A percentile compares a stretch with the other conserved stretches of the same genome.
phyloP scores from a whole-genome alignment of 78 protist genomes.

The Pelomyxa schiedti region DNA sequence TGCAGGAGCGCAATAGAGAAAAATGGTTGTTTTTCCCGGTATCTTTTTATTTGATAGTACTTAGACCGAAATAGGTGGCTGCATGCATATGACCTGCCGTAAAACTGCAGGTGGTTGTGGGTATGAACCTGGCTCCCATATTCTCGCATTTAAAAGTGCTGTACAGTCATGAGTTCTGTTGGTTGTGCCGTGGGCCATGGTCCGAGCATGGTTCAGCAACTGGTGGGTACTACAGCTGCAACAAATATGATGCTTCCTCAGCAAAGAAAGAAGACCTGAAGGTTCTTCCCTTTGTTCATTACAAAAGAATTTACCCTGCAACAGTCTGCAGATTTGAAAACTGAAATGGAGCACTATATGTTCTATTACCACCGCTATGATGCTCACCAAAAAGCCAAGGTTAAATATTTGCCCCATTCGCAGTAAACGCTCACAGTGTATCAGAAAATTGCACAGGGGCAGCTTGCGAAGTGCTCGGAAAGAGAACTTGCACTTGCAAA shows the following conservation, averaged over 20 bases:
- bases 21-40: slow-evolving; percentile 23
- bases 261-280: slow-evolving; percentile 62
- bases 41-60: slow-evolving; percentile 43
- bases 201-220: slow-evolving; percentile 58
- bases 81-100: slow-evolving; percentile 69
- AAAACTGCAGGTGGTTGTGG: slow-evolving; percentile 55
- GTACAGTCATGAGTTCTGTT: slow-evolving; percentile 35
- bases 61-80: slow-evolving; percentile 69
- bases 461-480: slow-evolving; percentile 32
- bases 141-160: background rate
- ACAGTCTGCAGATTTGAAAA: slow-evolving; percentile 39
- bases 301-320: too few species aligned
- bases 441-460: slow-evolving; percentile 47
- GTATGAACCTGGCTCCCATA: slow-evolving; percentile 28
- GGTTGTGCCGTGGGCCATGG: slow-evolving; percentile 73
- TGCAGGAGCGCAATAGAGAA: background rate
- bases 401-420: background rate
- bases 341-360: slow-evolving; percentile 55
- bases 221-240: slow-evolving; percentile 67
- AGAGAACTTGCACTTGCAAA: slow-evolving; percentile 29
- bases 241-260: slow-evolving; percentile 48
- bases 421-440: background rate
- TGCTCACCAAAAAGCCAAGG: slow-evolving; percentile 43
- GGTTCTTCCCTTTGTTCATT: too few species aligned
- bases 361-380: slow-evolving; percentile 58